Percentiles rank a stretch among this genome's conserved stretches.
Conservation (phyloP, 2,329 filamentous ascomycete species). For the Thelonectria olida region DNA sequence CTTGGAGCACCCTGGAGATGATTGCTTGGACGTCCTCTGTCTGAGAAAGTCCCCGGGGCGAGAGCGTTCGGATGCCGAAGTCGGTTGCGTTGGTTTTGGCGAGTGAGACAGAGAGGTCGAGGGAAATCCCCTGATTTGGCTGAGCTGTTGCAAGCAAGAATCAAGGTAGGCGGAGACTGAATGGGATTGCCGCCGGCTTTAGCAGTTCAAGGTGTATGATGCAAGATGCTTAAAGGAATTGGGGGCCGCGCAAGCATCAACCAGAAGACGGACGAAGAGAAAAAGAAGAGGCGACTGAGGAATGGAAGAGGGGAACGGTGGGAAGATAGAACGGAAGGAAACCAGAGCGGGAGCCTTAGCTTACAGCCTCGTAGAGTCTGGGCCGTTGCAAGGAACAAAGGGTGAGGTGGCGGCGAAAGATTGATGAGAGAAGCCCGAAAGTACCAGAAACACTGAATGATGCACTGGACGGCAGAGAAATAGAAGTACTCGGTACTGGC, state of each 20-base stretch:
- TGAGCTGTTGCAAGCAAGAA: neutral
- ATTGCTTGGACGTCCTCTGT: conserved; percentile 7
- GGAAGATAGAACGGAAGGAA: neutral
- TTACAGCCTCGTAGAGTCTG: neutral
- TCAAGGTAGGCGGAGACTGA: neutral
- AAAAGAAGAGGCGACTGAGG: neutral
- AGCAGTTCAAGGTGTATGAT: too few species aligned
- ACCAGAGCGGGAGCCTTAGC: neutral
- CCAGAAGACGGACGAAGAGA: neutral
- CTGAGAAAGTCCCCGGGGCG: neutral
- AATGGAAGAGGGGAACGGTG: neutral
- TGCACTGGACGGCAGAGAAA: too few species aligned
- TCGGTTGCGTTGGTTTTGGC: neutral
- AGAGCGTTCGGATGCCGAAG: neutral
- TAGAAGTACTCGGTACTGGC: neutral
- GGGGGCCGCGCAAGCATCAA: neutral
- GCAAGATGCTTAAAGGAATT: neutral
- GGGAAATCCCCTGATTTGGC: neutral
- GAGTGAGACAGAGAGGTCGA: neutral
- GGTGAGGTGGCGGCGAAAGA: neutral
- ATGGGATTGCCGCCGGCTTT: neutral
- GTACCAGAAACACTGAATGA: neutral
- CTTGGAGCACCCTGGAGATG: conserved; percentile 10
- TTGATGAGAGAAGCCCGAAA: neutral
- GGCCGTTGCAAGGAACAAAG: neutral